Base-by-base conservation (phyloP, 1,139 yeast genomes). In the Cylindricascospora bacillispora region DNA sequence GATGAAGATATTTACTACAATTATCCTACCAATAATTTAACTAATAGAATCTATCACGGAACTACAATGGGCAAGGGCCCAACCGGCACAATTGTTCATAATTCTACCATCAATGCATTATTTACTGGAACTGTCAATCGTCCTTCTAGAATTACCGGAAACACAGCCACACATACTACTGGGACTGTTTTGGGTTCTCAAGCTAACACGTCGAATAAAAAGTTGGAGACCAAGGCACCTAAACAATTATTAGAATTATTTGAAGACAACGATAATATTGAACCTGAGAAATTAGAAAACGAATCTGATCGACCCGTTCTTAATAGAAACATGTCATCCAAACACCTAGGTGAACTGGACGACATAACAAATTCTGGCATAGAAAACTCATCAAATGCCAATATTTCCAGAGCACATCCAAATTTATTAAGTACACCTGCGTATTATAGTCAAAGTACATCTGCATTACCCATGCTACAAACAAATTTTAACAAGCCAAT, bases 221-320 rank as follows among this genome's bases (percentile, higher is more conserved):
- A 36, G 14, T 28, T 44, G n/a, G 57, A 46, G 37, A 56, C 60
- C 29, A 75, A 65, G 31, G 76, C 81, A 0, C 93, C 93, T 0
- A 73, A 71, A 47, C 78, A 92, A 3, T 57, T 83, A 25, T 59
- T 77, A 35, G 74, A 75, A 52, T 58, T 83, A 22, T 83, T 83
- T 50, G 85, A 78, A 32, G 68, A 61, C 25, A 41, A 45, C 13
- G 57, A 49, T 14, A 54, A 40, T 2, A 34, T 40, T 19, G 26
- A 33, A 31, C 12, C n/a, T 11, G 20, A 16, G 4, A 16, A 25
- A 10, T 7, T 7, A 18, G 20, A 31, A 16, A 49, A 48, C 16
- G 39, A 36, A 17, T 35, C 38, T 6, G 39, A 34, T 18, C 28
- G 33, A 6, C 37, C 49, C 28, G 34, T 39, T 28, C 34, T 40